Evolutionary conservation across 192 early-diverging fungal species (phyloP), one percentile per base, ranked within the genome.

Genomic region (Entomortierella chlamydospora): DNA sequence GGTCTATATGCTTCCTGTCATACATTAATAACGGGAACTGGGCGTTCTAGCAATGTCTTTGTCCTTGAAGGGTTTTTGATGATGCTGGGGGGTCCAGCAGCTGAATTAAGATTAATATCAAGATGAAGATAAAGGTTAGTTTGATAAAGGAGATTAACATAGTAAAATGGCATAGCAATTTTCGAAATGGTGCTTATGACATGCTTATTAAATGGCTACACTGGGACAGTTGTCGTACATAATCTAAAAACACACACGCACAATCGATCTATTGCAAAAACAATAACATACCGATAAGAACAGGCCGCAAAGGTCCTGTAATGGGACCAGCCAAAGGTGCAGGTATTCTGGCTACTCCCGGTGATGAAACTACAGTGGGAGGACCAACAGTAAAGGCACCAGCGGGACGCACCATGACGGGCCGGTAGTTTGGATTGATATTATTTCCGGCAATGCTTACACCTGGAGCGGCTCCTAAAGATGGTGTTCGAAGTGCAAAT

Each of bases 61-160:
- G 64, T 67, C 22, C 58, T n/a, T 31, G 31, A 28, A 0, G 72
- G 72, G 8, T 74, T 66, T 37, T 74, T 74, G 64, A 74, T 67
- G 33, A 74, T 74, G 42, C 64, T 74, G 0, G 72, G 72, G 0
- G 72, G 72, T 30, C 72, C 72, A 28, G 72, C 72, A 31, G 72
- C 72, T 74, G 33, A 31, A 20, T 47, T 11, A 47, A 37, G 13
- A 62, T n/a, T 11, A 70, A 31, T 52, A 70, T 20, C 42, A 43
- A 29, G 28, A 53, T 20, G 15, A 20, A n/a, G 15, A 63, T 28
- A 26, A 31, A 51, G 23, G 23, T 8, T 11, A 7, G 20, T 25
- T 22, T 22, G 23, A 54, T 9, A 4, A 3, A 54, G 4, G 26
- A 54, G n/a, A 18, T 5, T 7, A 28, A 2, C 2, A 54, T 26